These are phyloP conservation scores for Mycena floridula DNA, from an alignment of 768 basidiomycete species.

Conservation along the genomic window DNA sequence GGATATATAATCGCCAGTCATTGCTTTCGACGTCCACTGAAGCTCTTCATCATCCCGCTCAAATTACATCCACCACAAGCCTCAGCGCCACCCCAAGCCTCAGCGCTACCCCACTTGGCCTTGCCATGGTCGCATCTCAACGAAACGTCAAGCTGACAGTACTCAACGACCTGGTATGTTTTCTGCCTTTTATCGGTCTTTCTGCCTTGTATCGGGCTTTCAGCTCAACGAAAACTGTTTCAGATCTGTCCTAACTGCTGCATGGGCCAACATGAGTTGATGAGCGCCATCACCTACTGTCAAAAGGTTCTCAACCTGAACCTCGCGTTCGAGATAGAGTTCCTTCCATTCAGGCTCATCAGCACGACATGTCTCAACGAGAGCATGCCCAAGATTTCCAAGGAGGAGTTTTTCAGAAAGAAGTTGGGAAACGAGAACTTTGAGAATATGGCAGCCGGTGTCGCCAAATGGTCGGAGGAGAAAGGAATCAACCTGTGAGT, in stretches of 20 bases:
- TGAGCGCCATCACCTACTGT: conserved; percentile 42
- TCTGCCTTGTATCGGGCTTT: no score
- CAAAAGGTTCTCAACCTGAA: conserved; percentile 42
- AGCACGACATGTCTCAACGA: conserved; percentile 29
- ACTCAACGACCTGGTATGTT: conserved; percentile 42
- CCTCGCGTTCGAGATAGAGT: conserved; percentile 44
- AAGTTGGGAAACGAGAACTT: conserved; percentile 51
- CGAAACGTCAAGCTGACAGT: conserved; percentile 41
- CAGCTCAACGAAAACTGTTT: no score
- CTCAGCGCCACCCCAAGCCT: no score
- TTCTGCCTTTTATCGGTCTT: background rate
- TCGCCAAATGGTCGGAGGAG: conserved; percentile 48
- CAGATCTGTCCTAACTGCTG: conserved; percentile 51
- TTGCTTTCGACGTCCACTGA: background rate
- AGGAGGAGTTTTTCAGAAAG: conserved; percentile 33
- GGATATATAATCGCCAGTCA: no score
- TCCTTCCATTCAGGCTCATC: conserved; percentile 46
- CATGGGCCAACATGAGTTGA: conserved; percentile 45
- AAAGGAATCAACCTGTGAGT: conserved; percentile 56
- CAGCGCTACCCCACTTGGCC: conserved; percentile 8
- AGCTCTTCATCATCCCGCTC: background rate
- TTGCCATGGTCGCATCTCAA: conserved; percentile 14
- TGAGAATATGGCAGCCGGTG: conserved; percentile 29
- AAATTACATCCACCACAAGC: no score
- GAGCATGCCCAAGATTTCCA: conserved; percentile 31